Conservation (phyloP, 75 land plant species). For the Gnetum montanum region DNA sequence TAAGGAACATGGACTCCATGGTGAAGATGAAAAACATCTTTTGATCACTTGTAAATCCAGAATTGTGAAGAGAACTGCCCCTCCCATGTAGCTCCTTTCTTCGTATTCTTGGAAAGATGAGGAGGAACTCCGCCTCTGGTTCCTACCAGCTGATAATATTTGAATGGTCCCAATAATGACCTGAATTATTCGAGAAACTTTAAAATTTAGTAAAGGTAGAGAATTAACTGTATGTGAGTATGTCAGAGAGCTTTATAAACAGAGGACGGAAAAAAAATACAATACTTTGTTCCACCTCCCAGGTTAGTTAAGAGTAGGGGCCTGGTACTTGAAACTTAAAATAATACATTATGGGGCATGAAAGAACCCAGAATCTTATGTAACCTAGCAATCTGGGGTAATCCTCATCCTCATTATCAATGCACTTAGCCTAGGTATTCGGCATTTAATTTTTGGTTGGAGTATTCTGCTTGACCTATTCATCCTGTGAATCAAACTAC, state of each 20-base stretch:
- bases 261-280: too few species aligned
- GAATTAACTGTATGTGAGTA: too few species aligned
- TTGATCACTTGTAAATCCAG: not conserved
- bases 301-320: not conserved
- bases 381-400: too few species aligned
- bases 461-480: too few species aligned
- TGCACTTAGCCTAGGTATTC: not conserved
- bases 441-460: not conserved
- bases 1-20: too few species aligned
- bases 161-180: constrained; percentile 2
- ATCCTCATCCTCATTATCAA: too few species aligned
- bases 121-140: constrained; percentile 4
- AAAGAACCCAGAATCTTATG: too few species aligned
- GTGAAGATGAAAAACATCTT: too few species aligned
- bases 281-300: not conserved
- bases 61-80: not conserved
- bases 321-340: too few species aligned
- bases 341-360: too few species aligned
- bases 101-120: not conserved
- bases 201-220: not conserved
- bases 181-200: not conserved
- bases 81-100: not conserved
- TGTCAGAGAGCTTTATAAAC: not conserved
- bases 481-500: too few species aligned
- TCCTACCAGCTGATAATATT: not conserved